Conservation (phyloP, 2,329 filamentous ascomycete genomes). For the Incumbomyces delicatus region DNA sequence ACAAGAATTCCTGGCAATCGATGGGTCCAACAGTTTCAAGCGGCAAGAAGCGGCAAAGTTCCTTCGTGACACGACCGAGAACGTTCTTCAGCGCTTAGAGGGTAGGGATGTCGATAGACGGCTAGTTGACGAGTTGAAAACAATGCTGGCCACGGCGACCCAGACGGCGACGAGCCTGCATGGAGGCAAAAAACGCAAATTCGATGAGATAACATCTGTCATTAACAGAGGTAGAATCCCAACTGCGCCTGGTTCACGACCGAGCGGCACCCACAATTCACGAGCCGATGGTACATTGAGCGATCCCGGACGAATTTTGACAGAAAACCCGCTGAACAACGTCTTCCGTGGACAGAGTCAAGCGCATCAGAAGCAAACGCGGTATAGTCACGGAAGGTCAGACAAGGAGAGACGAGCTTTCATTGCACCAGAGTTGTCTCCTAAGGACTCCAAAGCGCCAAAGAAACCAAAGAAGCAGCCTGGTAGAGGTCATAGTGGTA, state of each 20-base stretch:
- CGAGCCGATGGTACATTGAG: not conserved
- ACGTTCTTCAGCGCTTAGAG: conserved; percentile 28
- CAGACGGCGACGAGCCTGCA: conserved; percentile 27
- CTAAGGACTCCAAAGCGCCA: not conserved
- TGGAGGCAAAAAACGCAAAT: conserved; percentile 31
- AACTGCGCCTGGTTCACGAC: not conserved
- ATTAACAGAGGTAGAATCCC: not conserved
- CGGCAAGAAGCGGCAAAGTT: conserved; percentile 28
- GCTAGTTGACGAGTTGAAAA: conserved; percentile 26
- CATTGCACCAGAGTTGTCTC: not conserved
- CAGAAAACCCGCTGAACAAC: not conserved
- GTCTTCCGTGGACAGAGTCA: not conserved
- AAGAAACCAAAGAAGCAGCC: conserved; percentile 1
- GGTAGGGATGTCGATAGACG: conserved; percentile 19
- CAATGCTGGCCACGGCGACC: conserved; percentile 26
- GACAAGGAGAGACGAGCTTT: not conserved
- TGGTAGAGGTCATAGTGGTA: conserved; percentile 11
- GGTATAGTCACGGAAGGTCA: not conserved
- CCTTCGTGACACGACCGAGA: conserved; percentile 36
- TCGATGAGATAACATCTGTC: conserved; percentile 20
- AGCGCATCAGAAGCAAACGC: not conserved
- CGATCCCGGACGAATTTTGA: not conserved
- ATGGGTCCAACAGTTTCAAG: conserved; percentile 19
- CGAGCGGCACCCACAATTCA: not conserved
- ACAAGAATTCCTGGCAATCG: conserved; percentile 27